phyloP scores from a whole-genome alignment of 768 basidiomycete genomes.

The Hydnum rufescens region DNA sequence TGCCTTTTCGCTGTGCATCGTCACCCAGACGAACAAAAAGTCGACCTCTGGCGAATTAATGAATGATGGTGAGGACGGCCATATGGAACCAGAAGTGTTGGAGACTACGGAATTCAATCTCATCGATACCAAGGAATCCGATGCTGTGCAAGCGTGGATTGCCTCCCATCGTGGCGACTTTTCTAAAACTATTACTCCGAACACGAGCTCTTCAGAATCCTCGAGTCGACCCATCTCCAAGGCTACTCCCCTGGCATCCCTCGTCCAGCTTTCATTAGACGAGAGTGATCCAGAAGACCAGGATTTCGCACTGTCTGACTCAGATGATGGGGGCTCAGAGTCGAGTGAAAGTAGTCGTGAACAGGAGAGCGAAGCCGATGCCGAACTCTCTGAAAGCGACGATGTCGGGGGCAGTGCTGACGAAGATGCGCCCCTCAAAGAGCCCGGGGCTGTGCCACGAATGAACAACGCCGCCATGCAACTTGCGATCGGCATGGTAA shows the following conservation, averaged over 20 bases:
- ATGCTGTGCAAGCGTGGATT: slow-evolving; percentile 48
- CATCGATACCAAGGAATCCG: slow-evolving; percentile 50
- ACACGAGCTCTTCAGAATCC: not conserved
- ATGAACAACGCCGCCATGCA: not conserved
- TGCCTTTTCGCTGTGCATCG: slow-evolving; percentile 36
- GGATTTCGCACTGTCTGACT: not conserved
- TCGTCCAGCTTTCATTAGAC: slow-evolving; percentile 5
- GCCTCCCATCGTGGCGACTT: slow-evolving; percentile 34
- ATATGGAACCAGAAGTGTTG: slow-evolving; percentile 18
- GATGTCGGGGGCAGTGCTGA: slow-evolving; percentile 12
- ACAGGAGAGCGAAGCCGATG: slow-evolving; percentile 12
- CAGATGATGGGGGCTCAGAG: not conserved
- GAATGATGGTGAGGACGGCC: slow-evolving; percentile 19
- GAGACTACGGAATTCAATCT: slow-evolving; percentile 50
- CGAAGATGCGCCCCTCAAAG: not conserved
- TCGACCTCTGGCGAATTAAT: not conserved
- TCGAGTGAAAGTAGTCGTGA: not conserved
- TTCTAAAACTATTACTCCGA: slow-evolving; percentile 4
- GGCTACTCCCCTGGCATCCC: not conserved
- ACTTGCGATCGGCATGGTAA: not conserved
- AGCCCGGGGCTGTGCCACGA: not conserved
- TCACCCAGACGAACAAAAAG: slow-evolving; percentile 15
- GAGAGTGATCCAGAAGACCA: not conserved
- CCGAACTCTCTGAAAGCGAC: slow-evolving; percentile 19
- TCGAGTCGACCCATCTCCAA: not conserved